These are phyloP conservation scores for Phaeosphaeriaceae sp. DNA, from an alignment of 2,329 filamentous ascomycete genomes.

Conservation along the genomic window DNA sequence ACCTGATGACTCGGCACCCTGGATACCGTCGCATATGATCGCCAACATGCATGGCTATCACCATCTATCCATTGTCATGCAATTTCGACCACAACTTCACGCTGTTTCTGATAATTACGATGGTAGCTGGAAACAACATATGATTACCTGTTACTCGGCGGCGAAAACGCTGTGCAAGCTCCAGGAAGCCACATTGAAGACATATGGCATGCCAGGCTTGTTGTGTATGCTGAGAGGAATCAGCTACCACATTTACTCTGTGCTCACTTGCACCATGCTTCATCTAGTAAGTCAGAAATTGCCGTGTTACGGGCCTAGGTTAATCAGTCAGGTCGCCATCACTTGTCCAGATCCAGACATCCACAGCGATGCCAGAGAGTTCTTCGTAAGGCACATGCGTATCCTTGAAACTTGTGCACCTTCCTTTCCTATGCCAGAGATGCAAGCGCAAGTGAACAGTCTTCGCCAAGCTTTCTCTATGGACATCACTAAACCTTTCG, in stretches of 20 bases:
- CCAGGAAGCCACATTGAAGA: slow-evolving; percentile 80
- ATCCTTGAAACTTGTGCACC: slow-evolving; percentile 84
- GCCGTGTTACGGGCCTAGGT: too few relatives aligned
- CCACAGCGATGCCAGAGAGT: slow-evolving; percentile 82
- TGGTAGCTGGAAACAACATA: slow-evolving; percentile 84
- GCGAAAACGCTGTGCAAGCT: slow-evolving; percentile 85
- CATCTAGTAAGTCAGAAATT: slow-evolving; percentile 77
- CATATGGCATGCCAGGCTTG: slow-evolving; percentile 79
- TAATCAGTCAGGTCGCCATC: slow-evolving; percentile 74
- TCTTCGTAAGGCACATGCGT: slow-evolving; percentile 92
- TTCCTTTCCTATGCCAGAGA: slow-evolving; percentile 86
- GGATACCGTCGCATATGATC: slow-evolving; percentile 84
- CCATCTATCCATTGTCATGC: slow-evolving; percentile 82
- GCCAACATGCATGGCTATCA: slow-evolving; percentile 92
- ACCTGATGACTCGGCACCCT: slow-evolving; percentile 77
- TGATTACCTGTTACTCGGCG: slow-evolving; percentile 83
- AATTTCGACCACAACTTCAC: slow-evolving; percentile 82
- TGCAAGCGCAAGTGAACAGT: slow-evolving; percentile 87
- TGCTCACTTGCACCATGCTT: slow-evolving; percentile 89
- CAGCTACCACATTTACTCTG: slow-evolving; percentile 92
- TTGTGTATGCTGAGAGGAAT: slow-evolving; percentile 93
- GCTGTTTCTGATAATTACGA: slow-evolving; percentile 77
- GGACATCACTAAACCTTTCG: slow-evolving; percentile 82
- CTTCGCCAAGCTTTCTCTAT: slow-evolving; percentile 91
- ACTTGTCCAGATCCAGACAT: slow-evolving; percentile 91